phyloP scores from a whole-genome alignment of 192 early-diverging fungal species.

The Coemansia erecta region DNA sequence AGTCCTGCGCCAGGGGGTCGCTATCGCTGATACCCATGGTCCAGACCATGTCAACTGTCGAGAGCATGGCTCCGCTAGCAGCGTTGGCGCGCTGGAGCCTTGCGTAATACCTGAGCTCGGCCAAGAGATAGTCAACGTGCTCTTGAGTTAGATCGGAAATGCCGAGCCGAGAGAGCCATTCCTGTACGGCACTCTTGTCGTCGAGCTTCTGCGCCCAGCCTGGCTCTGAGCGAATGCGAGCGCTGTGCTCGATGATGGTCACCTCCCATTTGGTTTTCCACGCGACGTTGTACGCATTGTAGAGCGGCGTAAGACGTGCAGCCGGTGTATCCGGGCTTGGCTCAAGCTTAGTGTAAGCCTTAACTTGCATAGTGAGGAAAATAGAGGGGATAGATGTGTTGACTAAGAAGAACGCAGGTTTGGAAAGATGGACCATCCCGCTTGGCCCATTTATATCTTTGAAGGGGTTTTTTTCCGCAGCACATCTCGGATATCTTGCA shows the following conservation, averaged over 20 bases:
- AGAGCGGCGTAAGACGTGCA: no score
- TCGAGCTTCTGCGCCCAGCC: background rate
- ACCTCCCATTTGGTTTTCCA: background rate
- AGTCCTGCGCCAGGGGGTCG: background rate
- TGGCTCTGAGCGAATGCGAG: background rate
- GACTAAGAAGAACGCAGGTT: no score
- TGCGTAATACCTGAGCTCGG: background rate
- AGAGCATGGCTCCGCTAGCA: background rate
- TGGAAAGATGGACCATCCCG: no score
- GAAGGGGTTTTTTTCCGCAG: no score
- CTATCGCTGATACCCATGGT: background rate
- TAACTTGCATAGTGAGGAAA: background rate
- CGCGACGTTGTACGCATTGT: no score
- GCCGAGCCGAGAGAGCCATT: background rate
- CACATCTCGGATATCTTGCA: no score
- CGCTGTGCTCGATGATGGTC: background rate
- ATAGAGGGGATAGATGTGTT: no score
- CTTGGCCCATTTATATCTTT: no score
- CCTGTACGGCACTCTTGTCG: background rate
- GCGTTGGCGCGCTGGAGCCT: background rate
- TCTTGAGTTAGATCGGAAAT: background rate
- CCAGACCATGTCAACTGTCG: constrained; percentile 2
- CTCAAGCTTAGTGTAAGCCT: no score
- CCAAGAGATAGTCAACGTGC: background rate
- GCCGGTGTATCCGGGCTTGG: no score